These are phyloP conservation scores for Vaccinium darrowii DNA, from an alignment of 148 eudicot species.

Conservation along the genomic window DNA sequence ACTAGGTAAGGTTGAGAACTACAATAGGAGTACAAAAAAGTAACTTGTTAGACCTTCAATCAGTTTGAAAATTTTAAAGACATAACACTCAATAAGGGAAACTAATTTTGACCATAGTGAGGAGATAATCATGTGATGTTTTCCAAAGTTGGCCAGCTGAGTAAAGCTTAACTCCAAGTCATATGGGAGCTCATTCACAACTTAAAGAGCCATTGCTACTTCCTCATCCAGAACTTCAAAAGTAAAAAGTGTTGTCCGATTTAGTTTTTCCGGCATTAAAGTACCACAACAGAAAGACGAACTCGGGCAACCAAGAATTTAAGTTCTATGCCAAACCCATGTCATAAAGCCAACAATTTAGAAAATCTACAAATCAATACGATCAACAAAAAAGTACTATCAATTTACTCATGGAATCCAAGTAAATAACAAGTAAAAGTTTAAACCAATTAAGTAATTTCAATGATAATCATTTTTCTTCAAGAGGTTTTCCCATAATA, in stretches of 20 bases:
- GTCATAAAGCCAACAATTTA: not conserved
- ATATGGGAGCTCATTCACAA: not conserved
- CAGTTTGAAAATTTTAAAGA: too few species aligned
- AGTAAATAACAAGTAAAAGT: not conserved
- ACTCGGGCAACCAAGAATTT: not conserved
- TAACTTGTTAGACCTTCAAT: not conserved
- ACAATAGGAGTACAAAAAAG: not conserved
- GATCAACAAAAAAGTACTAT: not conserved
- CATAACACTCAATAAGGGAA: not conserved
- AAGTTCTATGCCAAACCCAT: not conserved
- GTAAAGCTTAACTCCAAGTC: constrained; percentile 4
- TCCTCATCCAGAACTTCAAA: not conserved
- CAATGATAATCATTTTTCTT: not conserved
- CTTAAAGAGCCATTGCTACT: not conserved
- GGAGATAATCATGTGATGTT: not conserved
- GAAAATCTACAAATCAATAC: not conserved
- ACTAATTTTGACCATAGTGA: not conserved
- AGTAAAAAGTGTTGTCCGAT: not conserved
- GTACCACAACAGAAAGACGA: not conserved
- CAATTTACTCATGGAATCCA: not conserved
- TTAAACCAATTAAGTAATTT: not conserved
- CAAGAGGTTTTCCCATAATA: constrained; percentile 6
- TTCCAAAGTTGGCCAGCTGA: not conserved
- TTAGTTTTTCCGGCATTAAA: not conserved
- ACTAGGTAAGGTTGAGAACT: constrained; percentile 10